A percentile compares a stretch with the other conserved stretches of the same genome.
Conservation (phyloP, 805 yeast genomes). For the Schwanniomyces yamadae region DNA sequence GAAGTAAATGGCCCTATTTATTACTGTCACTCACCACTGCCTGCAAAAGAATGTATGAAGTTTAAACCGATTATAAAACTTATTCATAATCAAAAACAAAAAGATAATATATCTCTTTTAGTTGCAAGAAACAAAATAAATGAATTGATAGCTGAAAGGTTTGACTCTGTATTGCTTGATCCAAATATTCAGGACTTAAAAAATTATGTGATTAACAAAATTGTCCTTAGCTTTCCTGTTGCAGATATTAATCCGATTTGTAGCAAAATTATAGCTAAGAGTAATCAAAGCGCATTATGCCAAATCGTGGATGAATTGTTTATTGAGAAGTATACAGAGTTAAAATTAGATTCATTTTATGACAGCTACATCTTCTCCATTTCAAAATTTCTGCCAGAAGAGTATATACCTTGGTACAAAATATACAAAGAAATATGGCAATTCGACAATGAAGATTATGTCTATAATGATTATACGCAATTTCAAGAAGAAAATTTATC, state of each 20-base stretch:
- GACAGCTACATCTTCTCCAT: slow-evolving; percentile 2
- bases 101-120: not conserved
- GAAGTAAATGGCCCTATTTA: no score
- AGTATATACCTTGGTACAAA: slow-evolving; percentile 16
- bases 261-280: slow-evolving; percentile 9
- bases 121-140: slow-evolving; percentile 6
- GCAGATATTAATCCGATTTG: slow-evolving; percentile 8
- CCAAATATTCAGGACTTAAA: slow-evolving; percentile 11
- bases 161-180: slow-evolving; percentile 6
- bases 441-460: slow-evolving; percentile 15
- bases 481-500: slow-evolving; percentile 11
- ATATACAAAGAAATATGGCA: slow-evolving; percentile 20
- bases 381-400: slow-evolving; percentile 1
- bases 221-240: slow-evolving; percentile 15
- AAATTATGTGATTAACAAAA: slow-evolving; percentile 16
- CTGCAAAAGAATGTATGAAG: not conserved
- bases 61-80: slow-evolving; percentile 2
- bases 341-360: slow-evolving; percentile 15
- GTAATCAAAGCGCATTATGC: slow-evolving; percentile 8
- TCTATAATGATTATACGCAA: slow-evolving; percentile 12
- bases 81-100: not conserved
- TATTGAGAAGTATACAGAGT: slow-evolving; percentile 16
- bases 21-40: no score
- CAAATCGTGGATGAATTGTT: slow-evolving; percentile 14
- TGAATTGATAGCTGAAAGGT: slow-evolving; percentile 9